phyloP scores from a whole-genome alignment of 306 rosid genomes.

The Delonix regia region DNA sequence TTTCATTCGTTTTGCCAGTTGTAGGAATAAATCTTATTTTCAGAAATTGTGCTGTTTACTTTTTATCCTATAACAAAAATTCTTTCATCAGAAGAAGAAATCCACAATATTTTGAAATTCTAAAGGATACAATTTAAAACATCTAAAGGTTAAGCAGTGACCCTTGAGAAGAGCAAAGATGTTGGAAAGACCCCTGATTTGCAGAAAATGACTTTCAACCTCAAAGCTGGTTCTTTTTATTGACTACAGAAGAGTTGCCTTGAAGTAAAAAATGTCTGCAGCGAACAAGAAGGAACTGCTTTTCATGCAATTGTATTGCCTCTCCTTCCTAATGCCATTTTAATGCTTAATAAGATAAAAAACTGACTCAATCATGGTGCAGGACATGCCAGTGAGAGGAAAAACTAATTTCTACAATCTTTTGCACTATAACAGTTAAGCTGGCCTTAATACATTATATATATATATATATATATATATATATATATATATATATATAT shows the following conservation, averaged over 20 bases:
- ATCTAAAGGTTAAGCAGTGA: neutral
- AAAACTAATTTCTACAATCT: constrained; percentile 11
- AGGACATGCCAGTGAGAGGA: neutral
- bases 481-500: too few species aligned
- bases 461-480: too few species aligned
- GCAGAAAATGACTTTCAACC: neutral
- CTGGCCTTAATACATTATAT: constrained; percentile 8
- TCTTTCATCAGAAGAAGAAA: neutral
- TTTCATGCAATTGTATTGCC: neutral
- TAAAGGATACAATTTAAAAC: neutral
- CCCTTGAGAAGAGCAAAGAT: neutral
- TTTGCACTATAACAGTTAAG: constrained; percentile 6
- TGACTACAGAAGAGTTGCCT: neutral
- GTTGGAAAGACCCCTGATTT: neutral
- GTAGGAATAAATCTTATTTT: neutral
- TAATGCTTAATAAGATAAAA: neutral
- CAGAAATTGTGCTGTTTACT: neutral
- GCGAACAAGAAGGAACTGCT: neutral
- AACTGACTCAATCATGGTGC: neutral
- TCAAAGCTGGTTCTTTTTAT: neutral
- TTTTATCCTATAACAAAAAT: neutral
- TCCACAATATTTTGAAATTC: neutral
- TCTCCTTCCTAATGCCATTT: neutral
- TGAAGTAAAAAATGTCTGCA: neutral
- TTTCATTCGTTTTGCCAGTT: too few species aligned